A percentile compares a stretch with the other conserved stretches of the same genome.
Evolutionary conservation across 1,139 yeast genomes (phyloP).

Genomic region (Trichomonascaceae sp.): DNA sequence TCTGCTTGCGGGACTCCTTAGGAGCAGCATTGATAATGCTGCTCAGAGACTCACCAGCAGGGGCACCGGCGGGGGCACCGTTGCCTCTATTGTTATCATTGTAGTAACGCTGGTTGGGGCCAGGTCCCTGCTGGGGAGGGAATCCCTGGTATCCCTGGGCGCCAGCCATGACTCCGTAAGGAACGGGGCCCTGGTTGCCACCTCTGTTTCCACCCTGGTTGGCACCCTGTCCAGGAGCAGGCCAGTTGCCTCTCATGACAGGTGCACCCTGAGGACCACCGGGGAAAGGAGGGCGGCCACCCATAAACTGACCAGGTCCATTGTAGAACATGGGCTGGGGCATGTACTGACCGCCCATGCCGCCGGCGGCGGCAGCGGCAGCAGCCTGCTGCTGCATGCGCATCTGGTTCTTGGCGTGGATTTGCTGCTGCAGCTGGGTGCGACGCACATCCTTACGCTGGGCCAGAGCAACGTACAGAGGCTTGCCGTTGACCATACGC

Average conservation of each 20-base stretch:
- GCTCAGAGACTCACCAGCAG: conserved; percentile 21
- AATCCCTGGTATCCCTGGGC: background rate
- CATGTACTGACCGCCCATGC: conserved; percentile 90
- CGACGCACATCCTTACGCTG: conserved; percentile 98
- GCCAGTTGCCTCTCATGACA: conserved; percentile 1
- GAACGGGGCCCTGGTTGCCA: background rate
- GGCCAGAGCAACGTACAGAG: conserved; percentile 96
- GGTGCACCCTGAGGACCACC: conserved; percentile 30
- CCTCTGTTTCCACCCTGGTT: background rate
- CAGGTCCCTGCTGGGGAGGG: too few relatives aligned
- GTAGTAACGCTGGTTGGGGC: background rate
- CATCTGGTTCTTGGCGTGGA: conserved; percentile 86
- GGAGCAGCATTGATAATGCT: conserved; percentile 28
- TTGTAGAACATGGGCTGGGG: conserved; percentile 81
- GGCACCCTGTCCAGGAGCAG: conserved; percentile 1
- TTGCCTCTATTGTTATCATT: conserved; percentile 2
- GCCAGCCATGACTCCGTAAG: background rate
- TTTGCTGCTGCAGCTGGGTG: conserved; percentile 93
- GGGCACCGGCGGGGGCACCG: conserved; percentile 11
- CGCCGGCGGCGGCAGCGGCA: conserved; percentile 57
- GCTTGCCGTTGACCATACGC: conserved; percentile 91
- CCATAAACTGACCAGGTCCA: conserved; percentile 47
- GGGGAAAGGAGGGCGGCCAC: conserved; percentile 54
- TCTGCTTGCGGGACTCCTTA: conserved; percentile 88
- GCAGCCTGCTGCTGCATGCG: conserved; percentile 58